Base-by-base conservation (phyloP, 306 rosid genomes). In the Hippophae gyantsensis region DNA sequence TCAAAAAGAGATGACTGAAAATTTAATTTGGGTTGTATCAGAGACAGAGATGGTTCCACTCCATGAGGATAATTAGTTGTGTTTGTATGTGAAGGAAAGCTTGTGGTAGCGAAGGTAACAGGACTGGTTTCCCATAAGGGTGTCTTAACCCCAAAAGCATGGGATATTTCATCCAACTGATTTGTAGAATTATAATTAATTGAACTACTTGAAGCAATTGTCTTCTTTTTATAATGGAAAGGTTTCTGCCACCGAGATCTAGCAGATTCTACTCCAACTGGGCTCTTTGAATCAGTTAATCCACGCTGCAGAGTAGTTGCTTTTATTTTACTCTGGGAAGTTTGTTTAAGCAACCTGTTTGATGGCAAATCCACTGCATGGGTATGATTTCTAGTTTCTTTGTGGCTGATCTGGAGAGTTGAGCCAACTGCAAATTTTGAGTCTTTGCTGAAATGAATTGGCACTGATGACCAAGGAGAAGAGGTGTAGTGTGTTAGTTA, bases 151-250 rank as follows among this genome's bases (percentile, higher is more conserved):
- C 67, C 84, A 66, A 55, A 54, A 26, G 69, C 64, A 40, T 54
- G 65, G 70, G 72, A 69, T 72, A 63, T 58, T 51, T 60, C 49
- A 52, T 68, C 81, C 25, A 67, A 73, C 41, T 72, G 64, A 62
- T 54, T 57, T 57, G 40, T 53, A 66, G 68, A 59, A 45, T 42
- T 62, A 56, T 62, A 10, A 68, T 60, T 52, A 74, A 64, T 46
- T 43, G 80, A 75, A 69, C 69, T 50, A 71, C 56, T 72, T 6
- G 64, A 59, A 58, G 41, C 48, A 32, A 32, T 32, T 53, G 52
- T 70, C 74, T 82, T 80, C 75, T 69, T 89, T 68, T 61, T 78
- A 62, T 52, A 46, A 26, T 72, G 78, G 48, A 65, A 79, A 65
- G 75, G 69, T 62, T 81, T 86, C 26, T 58, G 54, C 81, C 74